Conservation (phyloP, 169 alveolate species). For the Babesia caballi region DNA sequence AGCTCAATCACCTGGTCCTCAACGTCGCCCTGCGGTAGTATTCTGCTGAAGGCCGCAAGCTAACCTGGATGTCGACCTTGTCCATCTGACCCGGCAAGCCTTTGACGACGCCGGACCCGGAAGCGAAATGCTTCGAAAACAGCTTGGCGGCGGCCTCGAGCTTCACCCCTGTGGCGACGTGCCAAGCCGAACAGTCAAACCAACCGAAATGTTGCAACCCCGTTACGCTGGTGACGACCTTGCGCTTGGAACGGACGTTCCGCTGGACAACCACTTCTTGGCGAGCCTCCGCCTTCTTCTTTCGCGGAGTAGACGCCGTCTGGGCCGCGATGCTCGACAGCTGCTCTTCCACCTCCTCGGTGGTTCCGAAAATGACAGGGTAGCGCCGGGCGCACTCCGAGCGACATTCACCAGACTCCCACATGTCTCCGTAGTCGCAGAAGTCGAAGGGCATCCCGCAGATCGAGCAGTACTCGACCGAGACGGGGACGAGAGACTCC, state of each 20-base stretch:
- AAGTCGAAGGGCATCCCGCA: conserved; percentile 86
- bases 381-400: conserved; percentile 67
- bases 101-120: conserved; percentile 86
- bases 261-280: conserved; percentile 74
- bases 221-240: conserved; percentile 79
- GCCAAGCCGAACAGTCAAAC: not conserved
- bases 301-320: not conserved
- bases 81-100: conserved; percentile 78
- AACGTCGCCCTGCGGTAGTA: conserved; percentile 70
- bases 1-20: conserved; percentile 70
- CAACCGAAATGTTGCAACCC: conserved; percentile 81
- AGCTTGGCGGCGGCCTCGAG: conserved; percentile 82
- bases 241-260: conserved; percentile 78
- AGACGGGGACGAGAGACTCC: conserved; percentile 30
- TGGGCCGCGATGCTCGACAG: conserved; percentile 9
- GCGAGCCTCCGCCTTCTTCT: conserved; percentile 35
- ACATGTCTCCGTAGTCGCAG: conserved; percentile 82
- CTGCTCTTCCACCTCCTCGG: conserved; percentile 23
- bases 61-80: conserved; percentile 75
- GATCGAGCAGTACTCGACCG: conserved; percentile 60
- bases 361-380: conserved; percentile 65
- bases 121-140: conserved; percentile 82
- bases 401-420: conserved; percentile 70
- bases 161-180: conserved; percentile 64
- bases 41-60: not conserved